phyloP scores from a whole-genome alignment of 208 protist genomes.

The Crithidia sp. region DNA sequence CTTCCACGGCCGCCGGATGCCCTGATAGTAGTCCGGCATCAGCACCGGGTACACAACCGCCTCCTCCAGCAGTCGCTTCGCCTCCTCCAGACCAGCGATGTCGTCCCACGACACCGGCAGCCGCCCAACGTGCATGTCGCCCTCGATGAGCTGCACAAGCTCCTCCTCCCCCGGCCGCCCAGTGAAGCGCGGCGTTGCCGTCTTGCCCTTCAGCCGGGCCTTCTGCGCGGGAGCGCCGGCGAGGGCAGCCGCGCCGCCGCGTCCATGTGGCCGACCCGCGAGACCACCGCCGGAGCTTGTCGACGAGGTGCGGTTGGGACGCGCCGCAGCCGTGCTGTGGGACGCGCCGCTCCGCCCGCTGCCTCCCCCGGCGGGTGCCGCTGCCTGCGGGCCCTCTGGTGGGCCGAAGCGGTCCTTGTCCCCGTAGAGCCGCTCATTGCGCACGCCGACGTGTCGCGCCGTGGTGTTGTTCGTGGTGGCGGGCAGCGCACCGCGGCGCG shows the following conservation, averaged over 20 bases:
- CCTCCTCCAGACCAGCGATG: slow-evolving; percentile 90
- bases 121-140: slow-evolving; percentile 80
- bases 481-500: slow-evolving; percentile 3
- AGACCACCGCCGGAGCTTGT: not conserved
- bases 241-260: not conserved
- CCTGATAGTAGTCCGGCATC: slow-evolving; percentile 93
- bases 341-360: slow-evolving; percentile 10
- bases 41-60: slow-evolving; percentile 93
- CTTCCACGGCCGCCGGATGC: slow-evolving; percentile 92
- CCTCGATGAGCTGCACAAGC: slow-evolving; percentile 82
- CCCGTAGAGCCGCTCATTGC: slow-evolving; percentile 70
- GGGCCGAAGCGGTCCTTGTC: slow-evolving; percentile 87
- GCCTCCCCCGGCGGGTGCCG: not conserved
- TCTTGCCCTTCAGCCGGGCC: slow-evolving; percentile 19
- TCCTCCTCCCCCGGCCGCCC: slow-evolving; percentile 81
- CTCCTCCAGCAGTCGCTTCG: slow-evolving; percentile 92
- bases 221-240: not conserved
- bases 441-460: slow-evolving; percentile 29
- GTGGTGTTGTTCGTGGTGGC: not conserved
- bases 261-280: not conserved
- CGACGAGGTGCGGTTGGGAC: slow-evolving; percentile 15
- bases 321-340: not conserved
- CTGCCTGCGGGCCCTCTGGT: slow-evolving; percentile 31
- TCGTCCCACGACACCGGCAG: slow-evolving; percentile 85
- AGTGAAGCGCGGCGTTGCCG: slow-evolving; percentile 49